These are phyloP conservation scores for Penicillium sp. DNA, from an alignment of 2,329 filamentous ascomycete species.

Conservation along the genomic window DNA sequence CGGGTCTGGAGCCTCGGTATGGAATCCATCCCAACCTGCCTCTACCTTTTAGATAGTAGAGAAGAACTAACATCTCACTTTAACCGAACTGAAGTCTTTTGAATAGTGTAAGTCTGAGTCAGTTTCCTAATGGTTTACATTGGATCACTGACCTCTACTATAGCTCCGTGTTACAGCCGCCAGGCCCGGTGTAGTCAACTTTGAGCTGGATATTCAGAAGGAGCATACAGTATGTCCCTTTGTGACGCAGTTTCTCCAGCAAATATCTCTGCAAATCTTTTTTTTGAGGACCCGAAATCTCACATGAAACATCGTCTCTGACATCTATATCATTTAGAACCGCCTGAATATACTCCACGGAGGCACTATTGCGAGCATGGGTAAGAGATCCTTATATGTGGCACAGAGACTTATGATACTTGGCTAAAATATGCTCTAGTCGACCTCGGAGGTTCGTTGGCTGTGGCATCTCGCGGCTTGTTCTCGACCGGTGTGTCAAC, in stretches of 20 bases:
- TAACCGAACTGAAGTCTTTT: constrained; percentile 26
- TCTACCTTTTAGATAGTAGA: not conserved
- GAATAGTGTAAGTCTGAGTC: constrained; percentile 38
- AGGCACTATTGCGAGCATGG: constrained; percentile 63
- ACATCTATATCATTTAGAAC: constrained; percentile 47
- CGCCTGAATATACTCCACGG: constrained; percentile 65
- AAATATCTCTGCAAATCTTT: not conserved
- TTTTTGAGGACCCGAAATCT: not conserved
- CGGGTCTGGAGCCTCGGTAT: constrained; percentile 85
- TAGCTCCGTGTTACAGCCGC: constrained; percentile 62
- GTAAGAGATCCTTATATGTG: constrained; percentile 27
- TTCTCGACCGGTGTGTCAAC: constrained; percentile 66
- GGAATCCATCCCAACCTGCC: constrained; percentile 13
- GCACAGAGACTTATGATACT: not conserved
- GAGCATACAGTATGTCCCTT: constrained; percentile 58
- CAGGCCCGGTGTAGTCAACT: constrained; percentile 60
- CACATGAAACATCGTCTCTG: not conserved
- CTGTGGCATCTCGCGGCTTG: constrained; percentile 62
- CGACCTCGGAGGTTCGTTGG: constrained; percentile 64
- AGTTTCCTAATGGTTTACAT: not conserved
- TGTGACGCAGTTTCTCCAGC: too few relatives aligned
- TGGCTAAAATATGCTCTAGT: constrained; percentile 38
- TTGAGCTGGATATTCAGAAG: constrained; percentile 63
- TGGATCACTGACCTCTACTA: constrained; percentile 2
- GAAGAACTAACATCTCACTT: constrained; percentile 5